phyloP scores from a whole-genome alignment of 345 rosid species.

The Melastoma malabathricum region DNA sequence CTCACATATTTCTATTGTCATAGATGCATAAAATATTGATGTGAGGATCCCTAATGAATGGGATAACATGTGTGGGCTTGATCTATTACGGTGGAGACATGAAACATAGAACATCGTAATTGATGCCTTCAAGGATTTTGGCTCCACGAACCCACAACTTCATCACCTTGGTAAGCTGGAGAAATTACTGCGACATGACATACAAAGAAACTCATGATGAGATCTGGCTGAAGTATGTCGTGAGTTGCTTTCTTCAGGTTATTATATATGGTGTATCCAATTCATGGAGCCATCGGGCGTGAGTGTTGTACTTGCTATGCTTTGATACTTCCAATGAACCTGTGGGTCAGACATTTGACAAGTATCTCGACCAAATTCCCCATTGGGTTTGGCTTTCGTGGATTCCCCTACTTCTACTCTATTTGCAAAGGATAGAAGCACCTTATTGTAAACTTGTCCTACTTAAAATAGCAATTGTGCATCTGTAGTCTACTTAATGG shows the following conservation, averaged over 20 bases:
- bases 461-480: slow-evolving; percentile 72
- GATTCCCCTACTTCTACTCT: slow-evolving; percentile 93
- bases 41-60: slow-evolving; percentile 95
- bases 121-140: slow-evolving; percentile 88
- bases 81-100: slow-evolving; percentile 95
- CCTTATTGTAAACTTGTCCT: slow-evolving; percentile 95
- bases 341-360: slow-evolving; percentile 92
- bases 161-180: slow-evolving; percentile 99
- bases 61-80: slow-evolving; percentile 98
- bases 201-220: slow-evolving; percentile 76
- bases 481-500: slow-evolving; percentile 95
- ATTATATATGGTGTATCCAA: slow-evolving; percentile 87
- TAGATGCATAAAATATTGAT: too few relatives aligned
- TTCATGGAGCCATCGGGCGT: slow-evolving; percentile 91
- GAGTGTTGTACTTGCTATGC: slow-evolving; percentile 90
- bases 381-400: slow-evolving; percentile 99
- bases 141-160: slow-evolving; percentile 59
- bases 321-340: slow-evolving; percentile 86
- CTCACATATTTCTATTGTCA: too few relatives aligned
- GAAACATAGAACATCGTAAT: slow-evolving; percentile 89
- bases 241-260: slow-evolving; percentile 98
- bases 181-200: slow-evolving; percentile 95
- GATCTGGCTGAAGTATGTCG: slow-evolving; percentile 93
- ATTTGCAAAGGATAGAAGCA: slow-evolving; percentile 93
- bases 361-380: slow-evolving; percentile 90